phyloP scores from a whole-genome alignment of 768 basidiomycete genomes.

The Suillus americanus region DNA sequence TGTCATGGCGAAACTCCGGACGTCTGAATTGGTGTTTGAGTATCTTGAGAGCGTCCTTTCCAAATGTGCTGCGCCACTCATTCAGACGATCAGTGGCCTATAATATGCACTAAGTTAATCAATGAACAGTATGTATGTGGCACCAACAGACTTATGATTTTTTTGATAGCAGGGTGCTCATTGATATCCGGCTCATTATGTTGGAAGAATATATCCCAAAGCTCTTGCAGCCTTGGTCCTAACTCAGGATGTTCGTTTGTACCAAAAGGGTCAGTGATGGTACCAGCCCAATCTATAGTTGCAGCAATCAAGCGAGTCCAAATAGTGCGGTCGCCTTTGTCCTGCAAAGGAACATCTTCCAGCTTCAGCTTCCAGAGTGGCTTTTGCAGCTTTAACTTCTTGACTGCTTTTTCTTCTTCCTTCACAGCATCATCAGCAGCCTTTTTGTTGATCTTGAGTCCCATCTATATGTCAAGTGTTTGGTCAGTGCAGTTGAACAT shows the following conservation, averaged over 20 bases:
- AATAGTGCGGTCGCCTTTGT: background rate
- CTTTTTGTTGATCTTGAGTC: background rate
- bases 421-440: background rate
- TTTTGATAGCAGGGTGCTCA: background rate
- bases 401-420: background rate
- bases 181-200: background rate
- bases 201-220: background rate
- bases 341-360: constrained; percentile 1
- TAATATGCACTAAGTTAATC: no score
- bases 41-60: background rate
- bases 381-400: background rate
- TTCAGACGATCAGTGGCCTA: background rate
- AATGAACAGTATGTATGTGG: no score
- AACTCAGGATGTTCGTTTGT: background rate
- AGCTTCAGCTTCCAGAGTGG: background rate
- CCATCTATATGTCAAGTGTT: background rate
- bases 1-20: background rate
- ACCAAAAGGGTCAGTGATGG: background rate
- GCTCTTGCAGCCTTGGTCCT: background rate
- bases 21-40: background rate
- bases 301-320: background rate
- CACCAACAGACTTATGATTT: background rate
- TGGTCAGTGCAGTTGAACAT: no score
- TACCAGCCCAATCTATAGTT: background rate
- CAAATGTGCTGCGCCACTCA: background rate